Evolutionary conservation across 495 filamentous ascomycete species (phyloP).

Genomic region (Umbilicaria muhlenbergii): DNA sequence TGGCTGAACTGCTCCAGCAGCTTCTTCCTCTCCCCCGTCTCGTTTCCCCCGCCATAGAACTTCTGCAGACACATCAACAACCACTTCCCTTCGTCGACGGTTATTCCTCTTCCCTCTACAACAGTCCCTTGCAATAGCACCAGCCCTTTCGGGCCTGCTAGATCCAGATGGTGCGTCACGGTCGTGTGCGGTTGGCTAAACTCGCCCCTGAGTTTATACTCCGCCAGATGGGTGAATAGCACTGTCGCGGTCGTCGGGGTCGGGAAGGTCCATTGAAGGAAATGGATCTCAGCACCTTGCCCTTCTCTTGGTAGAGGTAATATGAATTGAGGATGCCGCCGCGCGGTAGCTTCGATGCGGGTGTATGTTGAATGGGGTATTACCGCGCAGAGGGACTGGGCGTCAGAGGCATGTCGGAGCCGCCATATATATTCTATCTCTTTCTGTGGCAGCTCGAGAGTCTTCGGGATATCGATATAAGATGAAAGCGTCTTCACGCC

Average conservation of each 20-base stretch:
- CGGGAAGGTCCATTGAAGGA: constrained; percentile 61
- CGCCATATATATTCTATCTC: constrained; percentile 87
- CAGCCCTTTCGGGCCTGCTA: constrained; percentile 52
- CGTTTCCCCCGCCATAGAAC: constrained; percentile 64
- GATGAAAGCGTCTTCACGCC: constrained; percentile 68
- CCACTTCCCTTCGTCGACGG: constrained; percentile 67
- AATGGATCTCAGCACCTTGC: constrained; percentile 65
- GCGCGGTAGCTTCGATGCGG: constrained; percentile 49
- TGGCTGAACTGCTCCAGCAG: constrained; percentile 67
- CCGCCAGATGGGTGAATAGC: constrained; percentile 81
- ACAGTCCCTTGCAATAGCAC: constrained; percentile 77
- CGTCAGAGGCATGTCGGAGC: constrained; percentile 57
- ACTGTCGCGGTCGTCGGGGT: constrained; percentile 57
- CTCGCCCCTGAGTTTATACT: constrained; percentile 82
- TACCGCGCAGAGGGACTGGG: constrained; percentile 61
- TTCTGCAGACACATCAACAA: constrained; percentile 87
- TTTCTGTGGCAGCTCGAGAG: constrained; percentile 49
- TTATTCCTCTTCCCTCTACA: constrained; percentile 59
- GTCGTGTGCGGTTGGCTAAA: constrained; percentile 86
- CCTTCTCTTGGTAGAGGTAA: constrained; percentile 63
- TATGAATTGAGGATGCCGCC: constrained; percentile 71
- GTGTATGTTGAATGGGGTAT: constrained; percentile 58
- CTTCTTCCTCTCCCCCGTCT: constrained; percentile 32
- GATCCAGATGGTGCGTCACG: constrained; percentile 74
- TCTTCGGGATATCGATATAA: constrained; percentile 73